phyloP scores from a whole-genome alignment of 257 asterid genomes.

The Fraxinus anomala region DNA sequence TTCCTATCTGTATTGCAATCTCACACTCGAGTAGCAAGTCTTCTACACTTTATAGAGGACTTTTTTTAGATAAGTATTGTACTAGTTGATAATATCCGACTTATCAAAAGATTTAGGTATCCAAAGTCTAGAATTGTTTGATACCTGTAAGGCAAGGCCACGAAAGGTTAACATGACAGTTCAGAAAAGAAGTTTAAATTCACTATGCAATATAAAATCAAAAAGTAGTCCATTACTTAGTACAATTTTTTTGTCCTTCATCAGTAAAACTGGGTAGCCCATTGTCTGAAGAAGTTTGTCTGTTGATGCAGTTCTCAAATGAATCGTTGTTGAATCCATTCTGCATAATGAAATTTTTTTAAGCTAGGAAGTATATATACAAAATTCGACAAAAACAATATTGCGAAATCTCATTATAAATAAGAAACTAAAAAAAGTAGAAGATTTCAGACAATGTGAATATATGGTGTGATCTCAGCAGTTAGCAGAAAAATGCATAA shows the following conservation, averaged over 20 bases:
- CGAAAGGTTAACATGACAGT: neutral
- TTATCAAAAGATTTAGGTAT: no score
- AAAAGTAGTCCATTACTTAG: constrained; percentile 53
- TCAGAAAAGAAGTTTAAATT: no score
- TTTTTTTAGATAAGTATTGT: constrained; percentile 55
- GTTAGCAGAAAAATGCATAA: no score
- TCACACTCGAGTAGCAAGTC: constrained; percentile 88
- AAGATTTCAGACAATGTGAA: no score
- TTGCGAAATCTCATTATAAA: no score
- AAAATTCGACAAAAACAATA: neutral
- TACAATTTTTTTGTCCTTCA: constrained; percentile 86
- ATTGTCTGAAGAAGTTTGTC: constrained; percentile 83
- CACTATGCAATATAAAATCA: neutral
- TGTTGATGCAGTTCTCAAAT: constrained; percentile 67
- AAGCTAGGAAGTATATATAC: constrained; percentile 18
- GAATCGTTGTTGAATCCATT: constrained; percentile 65
- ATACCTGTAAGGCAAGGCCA: constrained; percentile 57
- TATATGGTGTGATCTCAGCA: no score
- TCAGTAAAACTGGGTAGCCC: constrained; percentile 68
- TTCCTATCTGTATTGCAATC: constrained; percentile 70
- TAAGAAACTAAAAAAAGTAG: no score
- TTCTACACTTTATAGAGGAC: constrained; percentile 82
- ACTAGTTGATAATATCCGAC: constrained; percentile 67
- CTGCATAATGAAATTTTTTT: constrained; percentile 47
- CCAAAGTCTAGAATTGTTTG: no score